phyloP scores from a whole-genome alignment of 1,139 yeast genomes.

The Lodderomyces orthopsilosis region DNA sequence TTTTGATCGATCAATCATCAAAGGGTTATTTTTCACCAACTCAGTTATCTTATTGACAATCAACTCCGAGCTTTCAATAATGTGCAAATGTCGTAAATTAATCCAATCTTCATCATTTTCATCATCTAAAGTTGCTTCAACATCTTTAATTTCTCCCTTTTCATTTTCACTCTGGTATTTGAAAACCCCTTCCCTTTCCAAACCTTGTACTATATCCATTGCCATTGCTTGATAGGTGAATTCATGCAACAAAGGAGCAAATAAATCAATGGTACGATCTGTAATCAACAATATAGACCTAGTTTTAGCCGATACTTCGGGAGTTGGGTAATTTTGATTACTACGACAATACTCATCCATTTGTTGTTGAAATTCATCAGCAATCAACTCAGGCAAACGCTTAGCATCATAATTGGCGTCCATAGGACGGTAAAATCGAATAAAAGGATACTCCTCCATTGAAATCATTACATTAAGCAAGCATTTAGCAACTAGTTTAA shows the following conservation, averaged over 20 bases:
- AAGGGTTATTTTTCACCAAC: conserved; percentile 70
- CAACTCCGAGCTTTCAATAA: conserved; percentile 69
- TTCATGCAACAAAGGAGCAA: conserved; percentile 85
- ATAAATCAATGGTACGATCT: conserved; percentile 81
- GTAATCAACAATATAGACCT: conserved; percentile 73
- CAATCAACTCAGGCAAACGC: conserved; percentile 68
- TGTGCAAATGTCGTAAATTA: conserved; percentile 69
- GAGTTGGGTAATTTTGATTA: conserved; percentile 63
- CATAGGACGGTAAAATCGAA: conserved; percentile 65
- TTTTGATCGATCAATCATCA: conserved; percentile 59
- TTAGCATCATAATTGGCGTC: conserved; percentile 53
- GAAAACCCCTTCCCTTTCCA: conserved; percentile 55
- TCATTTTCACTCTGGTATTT: conserved; percentile 62
- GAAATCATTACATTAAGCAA: conserved; percentile 71
- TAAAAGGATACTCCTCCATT: conserved; percentile 85
- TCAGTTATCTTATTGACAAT: conserved; percentile 62
- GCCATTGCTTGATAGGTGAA: conserved; percentile 95
- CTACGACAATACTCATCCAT: conserved; percentile 73
- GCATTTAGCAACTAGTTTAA: conserved; percentile 57
- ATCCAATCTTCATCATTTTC: conserved; percentile 79
- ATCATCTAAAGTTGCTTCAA: conserved; percentile 43
- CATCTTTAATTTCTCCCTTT: conserved; percentile 48
- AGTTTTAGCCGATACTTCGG: conserved; percentile 53
- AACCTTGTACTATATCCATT: conserved; percentile 60
- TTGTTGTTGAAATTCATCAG: conserved; percentile 65